Percentiles rank a stretch among this genome's conserved stretches.
These are phyloP conservation scores for Saccharomycopsis fibuligera DNA, from an alignment of 805 yeast species.

Conservation along the genomic window DNA sequence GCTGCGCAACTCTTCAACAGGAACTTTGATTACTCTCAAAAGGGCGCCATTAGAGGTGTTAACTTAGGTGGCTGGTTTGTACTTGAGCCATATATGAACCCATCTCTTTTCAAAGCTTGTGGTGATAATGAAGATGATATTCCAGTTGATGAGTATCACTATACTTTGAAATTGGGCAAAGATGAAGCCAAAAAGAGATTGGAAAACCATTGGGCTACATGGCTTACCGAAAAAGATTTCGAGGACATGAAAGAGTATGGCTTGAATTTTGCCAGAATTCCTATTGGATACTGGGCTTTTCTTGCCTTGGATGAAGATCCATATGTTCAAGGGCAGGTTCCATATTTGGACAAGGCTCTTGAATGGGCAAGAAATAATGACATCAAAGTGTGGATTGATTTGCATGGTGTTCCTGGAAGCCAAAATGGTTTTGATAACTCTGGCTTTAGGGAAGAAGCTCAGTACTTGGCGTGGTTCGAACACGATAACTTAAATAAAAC, in stretches of 20 bases:
- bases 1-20: background rate
- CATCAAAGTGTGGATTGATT: constrained; percentile 65
- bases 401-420: constrained; percentile 80
- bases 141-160: constrained; percentile 58
- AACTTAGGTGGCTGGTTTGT: constrained; percentile 70
- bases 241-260: constrained; percentile 44
- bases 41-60: constrained; percentile 33
- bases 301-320: constrained; percentile 42
- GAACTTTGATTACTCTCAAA: constrained; percentile 15
- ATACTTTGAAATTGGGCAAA: constrained; percentile 43
- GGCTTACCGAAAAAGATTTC: constrained; percentile 56
- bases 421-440: constrained; percentile 85
- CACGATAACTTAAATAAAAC: constrained; percentile 43
- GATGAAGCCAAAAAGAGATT: constrained; percentile 38
- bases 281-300: constrained; percentile 76
- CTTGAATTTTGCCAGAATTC: constrained; percentile 66
- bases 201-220: constrained; percentile 48
- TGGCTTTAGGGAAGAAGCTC: constrained; percentile 48
- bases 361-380: constrained; percentile 59
- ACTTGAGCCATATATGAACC: constrained; percentile 65
- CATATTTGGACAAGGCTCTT: constrained; percentile 56
- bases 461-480: constrained; percentile 37
- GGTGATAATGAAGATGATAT: constrained; percentile 31
- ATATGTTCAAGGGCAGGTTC: constrained; percentile 59
- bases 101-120: constrained; percentile 46